These are phyloP conservation scores for Coriaria nepalensis DNA, from an alignment of 306 rosid species.

Conservation along the genomic window DNA sequence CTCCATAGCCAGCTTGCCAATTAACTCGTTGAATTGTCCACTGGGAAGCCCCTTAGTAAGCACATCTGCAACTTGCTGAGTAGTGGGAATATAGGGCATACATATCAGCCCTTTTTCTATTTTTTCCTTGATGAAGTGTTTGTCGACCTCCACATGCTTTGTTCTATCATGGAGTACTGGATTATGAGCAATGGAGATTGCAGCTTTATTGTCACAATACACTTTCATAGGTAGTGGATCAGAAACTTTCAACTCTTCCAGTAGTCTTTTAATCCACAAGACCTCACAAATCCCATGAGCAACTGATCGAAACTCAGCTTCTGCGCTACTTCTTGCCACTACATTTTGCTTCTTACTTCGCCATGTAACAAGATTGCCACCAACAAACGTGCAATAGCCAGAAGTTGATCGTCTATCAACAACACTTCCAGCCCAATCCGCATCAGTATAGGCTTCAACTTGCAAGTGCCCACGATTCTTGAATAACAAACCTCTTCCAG, in stretches of 20 bases:
- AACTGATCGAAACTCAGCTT: neutral
- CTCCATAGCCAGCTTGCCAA: neutral
- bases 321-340: neutral
- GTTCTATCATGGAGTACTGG: neutral
- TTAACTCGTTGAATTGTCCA: neutral
- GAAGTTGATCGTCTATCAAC: neutral
- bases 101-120: neutral
- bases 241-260: neutral
- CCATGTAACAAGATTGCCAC: neutral
- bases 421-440: slow-evolving; percentile 2
- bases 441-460: neutral
- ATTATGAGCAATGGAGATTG: slow-evolving; percentile 1
- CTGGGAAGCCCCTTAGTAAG: neutral
- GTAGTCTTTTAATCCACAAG: neutral
- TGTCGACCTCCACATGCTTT: neutral
- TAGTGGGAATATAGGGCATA: neutral
- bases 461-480: neutral
- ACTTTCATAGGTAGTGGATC: neutral
- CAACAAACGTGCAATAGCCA: neutral
- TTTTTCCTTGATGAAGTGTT: neutral
- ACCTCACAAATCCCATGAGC: neutral
- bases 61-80: neutral
- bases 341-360: slow-evolving; percentile 1
- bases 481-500: neutral
- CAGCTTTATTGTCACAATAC: neutral